Base-by-base conservation (phyloP, 202 grass and related monocot species). In the Panicum hallii region DNA sequence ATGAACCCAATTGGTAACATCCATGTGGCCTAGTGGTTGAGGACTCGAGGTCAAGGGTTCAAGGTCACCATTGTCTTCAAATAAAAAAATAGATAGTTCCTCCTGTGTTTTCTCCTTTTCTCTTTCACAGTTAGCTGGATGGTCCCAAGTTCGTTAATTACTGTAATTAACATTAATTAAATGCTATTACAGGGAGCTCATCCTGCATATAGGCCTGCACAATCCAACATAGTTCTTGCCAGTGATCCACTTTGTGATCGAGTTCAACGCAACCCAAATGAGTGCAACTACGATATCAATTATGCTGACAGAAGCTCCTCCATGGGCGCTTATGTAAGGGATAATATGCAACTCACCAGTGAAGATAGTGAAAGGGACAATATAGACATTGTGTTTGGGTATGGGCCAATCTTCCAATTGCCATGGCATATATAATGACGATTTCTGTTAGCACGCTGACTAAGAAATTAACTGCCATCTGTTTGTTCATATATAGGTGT, bases 281-380 rank as follows among this genome's bases (percentile, higher is more conserved):
- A 97, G 77, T 99, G 97, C 26, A 85, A 93, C 7, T 99, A 99
- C 38, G 93, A 94, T 65, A 90, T 99, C n/a, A 66, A 83, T 14
- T 97, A 97, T 44, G 92, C 90, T 0, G 97, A 99, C 70, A 77
- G 63, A 49, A 94, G 97, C 67, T 97, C 93, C 62, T 93, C 97
- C 42, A 72, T 88, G 40, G 93, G 92, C 1, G 78, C 89, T 28
- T 89, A 94, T 77, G 92, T 90, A 10, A 90, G 84, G 81, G 97
- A 99, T 41, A 77, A 73, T 11, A 91, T 97, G 90, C 76, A 87
- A 64, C 90, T 99, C 48, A 67, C 69, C 17, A 71, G 85, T 58
- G 72, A 85, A 41, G 86, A 94, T 48, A 88, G 73, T 52, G 83
- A 84, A 48, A 88, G 32, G 15, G 70, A 82, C 90, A 91, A 85